Evolutionary conservation across 208 protist genomes (phyloP).

Genomic region (Trypanosoma brucei): DNA sequence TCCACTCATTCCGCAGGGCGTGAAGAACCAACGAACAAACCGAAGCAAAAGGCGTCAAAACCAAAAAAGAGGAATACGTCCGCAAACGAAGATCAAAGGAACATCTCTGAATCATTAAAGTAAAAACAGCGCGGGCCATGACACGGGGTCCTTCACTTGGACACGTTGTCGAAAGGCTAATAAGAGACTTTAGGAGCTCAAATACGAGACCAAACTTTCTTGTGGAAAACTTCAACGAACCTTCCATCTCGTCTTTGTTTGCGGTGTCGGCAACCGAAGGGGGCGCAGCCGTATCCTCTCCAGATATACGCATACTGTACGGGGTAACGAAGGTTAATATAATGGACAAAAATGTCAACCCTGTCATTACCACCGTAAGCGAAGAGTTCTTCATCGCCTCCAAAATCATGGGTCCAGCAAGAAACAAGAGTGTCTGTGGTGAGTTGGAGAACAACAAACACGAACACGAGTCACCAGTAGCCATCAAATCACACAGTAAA

Average conservation of each 20-base stretch:
- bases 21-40: constrained; percentile 59
- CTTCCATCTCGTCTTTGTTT: background rate
- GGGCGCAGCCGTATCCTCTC: constrained; percentile 6
- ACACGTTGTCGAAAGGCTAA: constrained; percentile 48
- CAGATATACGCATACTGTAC: constrained; percentile 13
- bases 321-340: constrained; percentile 13
- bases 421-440: constrained; percentile 16
- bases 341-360: constrained; percentile 13
- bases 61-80: constrained; percentile 50
- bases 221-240: constrained; percentile 18
- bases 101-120: constrained; percentile 36
- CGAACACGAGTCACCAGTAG: background rate
- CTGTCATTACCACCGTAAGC: constrained; percentile 18
- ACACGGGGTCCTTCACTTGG: constrained; percentile 31
- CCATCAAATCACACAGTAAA: constrained; percentile 16
- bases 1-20: constrained; percentile 42
- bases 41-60: constrained; percentile 63
- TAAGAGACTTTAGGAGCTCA: constrained; percentile 43
- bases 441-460: constrained; percentile 16
- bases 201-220: constrained; percentile 52
- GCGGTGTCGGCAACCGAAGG: constrained; percentile 1
- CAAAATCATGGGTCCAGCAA: constrained; percentile 13
- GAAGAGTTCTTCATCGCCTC: constrained; percentile 20
- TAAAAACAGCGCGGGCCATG: constrained; percentile 26
- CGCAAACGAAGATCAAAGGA: constrained; percentile 38